Evolutionary conservation across 2,329 filamentous ascomycete species (phyloP).

Genomic region (Aspergillus nomiae): DNA sequence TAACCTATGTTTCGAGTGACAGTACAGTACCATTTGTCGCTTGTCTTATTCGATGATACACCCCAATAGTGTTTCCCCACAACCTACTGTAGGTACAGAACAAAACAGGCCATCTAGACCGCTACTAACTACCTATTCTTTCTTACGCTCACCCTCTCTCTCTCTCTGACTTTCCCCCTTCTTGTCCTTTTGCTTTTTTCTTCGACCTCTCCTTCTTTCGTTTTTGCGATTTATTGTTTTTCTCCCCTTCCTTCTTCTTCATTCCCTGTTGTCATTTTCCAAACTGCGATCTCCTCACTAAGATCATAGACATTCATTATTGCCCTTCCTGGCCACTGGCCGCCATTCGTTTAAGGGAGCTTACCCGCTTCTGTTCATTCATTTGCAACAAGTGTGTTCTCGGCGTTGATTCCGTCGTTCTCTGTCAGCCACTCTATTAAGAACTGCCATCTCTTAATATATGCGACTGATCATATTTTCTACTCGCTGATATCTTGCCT

Average conservation of each 20-base stretch:
- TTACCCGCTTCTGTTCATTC: slow-evolving; percentile 28
- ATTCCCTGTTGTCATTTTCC: slow-evolving; percentile 6
- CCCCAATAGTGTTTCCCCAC: slow-evolving; percentile 5
- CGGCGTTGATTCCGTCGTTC: slow-evolving; percentile 13
- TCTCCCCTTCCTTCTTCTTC: slow-evolving; percentile 2
- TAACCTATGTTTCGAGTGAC: neutral
- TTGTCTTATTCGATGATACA: neutral
- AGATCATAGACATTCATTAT: slow-evolving; percentile 2
- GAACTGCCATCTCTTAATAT: neutral
- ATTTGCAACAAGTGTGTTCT: slow-evolving; percentile 18
- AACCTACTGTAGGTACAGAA: neutral
- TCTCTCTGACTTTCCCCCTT: slow-evolving; percentile 4
- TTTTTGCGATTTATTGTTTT: slow-evolving; percentile 6
- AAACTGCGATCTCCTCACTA: neutral
- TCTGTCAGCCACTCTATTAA: neutral
- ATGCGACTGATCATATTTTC: neutral
- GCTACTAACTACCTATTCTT: neutral
- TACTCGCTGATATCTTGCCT: neutral
- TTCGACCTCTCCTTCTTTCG: slow-evolving; percentile 22
- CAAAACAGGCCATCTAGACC: slow-evolving; percentile 21
- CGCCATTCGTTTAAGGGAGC: slow-evolving; percentile 28
- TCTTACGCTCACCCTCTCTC: neutral
- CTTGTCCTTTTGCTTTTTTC: slow-evolving; percentile 13
- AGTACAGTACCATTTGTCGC: neutral
- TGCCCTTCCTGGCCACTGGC: slow-evolving; percentile 23